Base-by-base conservation (phyloP, 345 rosid genomes). In the Rhodamnia argentea region DNA sequence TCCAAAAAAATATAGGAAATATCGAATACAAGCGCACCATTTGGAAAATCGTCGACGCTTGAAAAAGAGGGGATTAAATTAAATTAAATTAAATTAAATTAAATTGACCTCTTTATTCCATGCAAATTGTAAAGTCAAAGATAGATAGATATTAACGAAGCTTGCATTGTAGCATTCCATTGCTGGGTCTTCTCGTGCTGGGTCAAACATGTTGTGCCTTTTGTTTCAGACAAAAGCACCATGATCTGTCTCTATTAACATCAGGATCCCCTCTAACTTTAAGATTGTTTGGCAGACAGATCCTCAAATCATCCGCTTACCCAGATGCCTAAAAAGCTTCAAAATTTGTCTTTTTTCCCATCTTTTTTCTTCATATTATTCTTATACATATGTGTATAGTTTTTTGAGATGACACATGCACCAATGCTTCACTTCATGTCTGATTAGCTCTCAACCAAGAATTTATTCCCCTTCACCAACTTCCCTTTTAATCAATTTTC, bases 391-490 rank as follows among this genome's bases (percentile, higher is more conserved):
- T 29, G 18, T 29, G 15, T 15, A 18, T 15, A 29, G 32, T 42
- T 32, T 37, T 18, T 37, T 37, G 78, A 70, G 47, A 70, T 70
- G 78, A 70, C 78, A 70, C 78, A 70, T 32, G 78, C 59, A 52
- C 85, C 54, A 70, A 37, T 70, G 78, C 78, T 37, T 70, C 78
- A 37, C 78, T 83, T 83, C 82, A 20, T 59, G 85, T 83, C 87
- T 50, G 87, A 82, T 86, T 82, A 52, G 42, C 78, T 51, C 26
- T 51, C 32, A 59, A 82, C 70, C 53, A 60, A 51, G 87, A 86
- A 86, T 86, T 50, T 83, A 64, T 86, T 83, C 87, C 59, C 76
- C 85, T 70, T 85, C 81, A 47, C 85, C 87, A 83, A 24, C 82
- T 76, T 76, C 58, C 6, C 24, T 27, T 27, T 85, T 54, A 13